Evolutionary conservation across 768 basidiomycete species (phyloP).

Genomic region (Podaxis sp.): DNA sequence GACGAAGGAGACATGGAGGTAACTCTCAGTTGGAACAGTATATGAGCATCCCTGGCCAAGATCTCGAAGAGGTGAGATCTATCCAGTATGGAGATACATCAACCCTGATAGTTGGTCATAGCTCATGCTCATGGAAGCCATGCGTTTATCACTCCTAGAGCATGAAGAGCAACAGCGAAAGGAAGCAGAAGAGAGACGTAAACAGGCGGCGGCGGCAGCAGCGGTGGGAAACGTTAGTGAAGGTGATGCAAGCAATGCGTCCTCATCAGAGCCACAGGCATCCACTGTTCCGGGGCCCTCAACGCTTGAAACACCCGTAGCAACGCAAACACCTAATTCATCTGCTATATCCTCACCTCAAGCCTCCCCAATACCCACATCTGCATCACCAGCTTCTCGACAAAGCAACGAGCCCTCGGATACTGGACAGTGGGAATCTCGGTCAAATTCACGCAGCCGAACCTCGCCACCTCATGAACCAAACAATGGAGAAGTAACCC

Average conservation of each 20-base stretch:
- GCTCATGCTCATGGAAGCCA: constrained; percentile 99
- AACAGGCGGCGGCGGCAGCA: constrained; percentile 40
- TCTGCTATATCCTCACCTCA: constrained; percentile 28
- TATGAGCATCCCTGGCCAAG: constrained; percentile 80
- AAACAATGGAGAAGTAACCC: constrained; percentile 29
- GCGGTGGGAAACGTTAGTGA: constrained; percentile 25
- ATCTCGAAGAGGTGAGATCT: constrained; percentile 81
- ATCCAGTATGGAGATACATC: constrained; percentile 5
- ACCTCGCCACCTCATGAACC: constrained; percentile 33
- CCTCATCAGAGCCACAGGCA: constrained; percentile 23
- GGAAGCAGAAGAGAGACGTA: constrained; percentile 68
- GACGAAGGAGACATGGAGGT: constrained; percentile 55
- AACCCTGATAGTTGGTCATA: constrained; percentile 29
- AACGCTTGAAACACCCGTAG: constrained; percentile 28
- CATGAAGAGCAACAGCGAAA: constrained; percentile 91
- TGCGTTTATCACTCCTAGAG: constrained; percentile 91
- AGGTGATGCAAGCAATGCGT: constrained; percentile 18
- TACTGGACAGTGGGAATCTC: constrained; percentile 27
- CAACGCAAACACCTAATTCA: constrained; percentile 27
- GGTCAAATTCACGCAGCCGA: constrained; percentile 37
- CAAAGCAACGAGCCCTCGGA: constrained; percentile 24
- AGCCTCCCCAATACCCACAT: constrained; percentile 23
- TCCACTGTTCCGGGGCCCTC: constrained; percentile 33
- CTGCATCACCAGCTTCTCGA: constrained; percentile 19
- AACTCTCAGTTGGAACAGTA: constrained; percentile 66